These are phyloP conservation scores for Cutaneotrichosporon spelunceum DNA, from an alignment of 1,284 basidiomycete species.

Conservation along the genomic window DNA sequence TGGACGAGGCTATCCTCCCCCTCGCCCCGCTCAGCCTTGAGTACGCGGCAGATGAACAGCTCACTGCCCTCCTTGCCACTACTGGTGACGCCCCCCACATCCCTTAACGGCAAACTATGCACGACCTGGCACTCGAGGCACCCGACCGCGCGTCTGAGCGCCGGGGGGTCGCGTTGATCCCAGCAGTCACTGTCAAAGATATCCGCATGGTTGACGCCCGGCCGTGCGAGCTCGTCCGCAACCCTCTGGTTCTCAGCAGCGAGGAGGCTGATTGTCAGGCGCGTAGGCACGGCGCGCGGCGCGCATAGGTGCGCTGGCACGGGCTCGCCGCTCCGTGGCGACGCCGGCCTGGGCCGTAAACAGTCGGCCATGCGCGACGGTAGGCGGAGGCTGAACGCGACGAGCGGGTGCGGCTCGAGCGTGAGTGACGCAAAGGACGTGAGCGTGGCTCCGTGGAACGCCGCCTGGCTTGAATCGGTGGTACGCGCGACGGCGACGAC, in stretches of 20 bases:
- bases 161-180: constrained; percentile 22
- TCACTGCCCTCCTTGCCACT: constrained; percentile 35
- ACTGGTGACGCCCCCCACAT: constrained; percentile 19
- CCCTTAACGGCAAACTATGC: constrained; percentile 25
- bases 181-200: constrained; percentile 30
- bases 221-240: constrained; percentile 36
- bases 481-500: constrained; percentile 43
- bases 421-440: constrained; percentile 90
- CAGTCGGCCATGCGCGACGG: constrained; percentile 76
- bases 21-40: constrained; percentile 21
- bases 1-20: constrained; percentile 36
- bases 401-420: constrained; percentile 76
- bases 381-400: constrained; percentile 81
- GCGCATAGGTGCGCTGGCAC: neutral
- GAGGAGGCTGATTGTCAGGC: constrained; percentile 38
- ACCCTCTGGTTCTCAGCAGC: constrained; percentile 28
- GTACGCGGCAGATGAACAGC: constrained; percentile 48
- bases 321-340: neutral
- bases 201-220: constrained; percentile 30
- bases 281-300: constrained; percentile 2
- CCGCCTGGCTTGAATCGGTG: neutral
- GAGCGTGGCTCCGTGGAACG: constrained; percentile 76
- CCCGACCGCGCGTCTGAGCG: constrained; percentile 26
- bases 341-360: constrained; percentile 51
- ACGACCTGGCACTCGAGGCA: constrained; percentile 35